Base-by-base conservation (phyloP, 192 early-diverging fungal genomes). In the Coemansia sp. region DNA sequence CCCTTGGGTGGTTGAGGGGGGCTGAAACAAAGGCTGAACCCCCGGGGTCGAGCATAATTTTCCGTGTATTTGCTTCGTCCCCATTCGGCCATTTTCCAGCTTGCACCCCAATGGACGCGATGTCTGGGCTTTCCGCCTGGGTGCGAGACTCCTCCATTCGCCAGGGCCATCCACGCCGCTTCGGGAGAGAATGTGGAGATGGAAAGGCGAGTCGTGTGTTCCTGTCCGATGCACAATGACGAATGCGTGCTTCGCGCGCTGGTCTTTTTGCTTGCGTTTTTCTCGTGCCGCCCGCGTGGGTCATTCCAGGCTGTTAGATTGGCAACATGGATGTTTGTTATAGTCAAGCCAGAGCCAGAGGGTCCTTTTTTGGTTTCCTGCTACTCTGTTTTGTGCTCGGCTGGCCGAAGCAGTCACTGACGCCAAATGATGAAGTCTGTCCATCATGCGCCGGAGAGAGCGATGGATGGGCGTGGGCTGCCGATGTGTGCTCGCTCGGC, bases 21-120 rank as follows among this genome's bases (percentile, higher is more conserved):
- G 73, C 65, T 75, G 64, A 75, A 75, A 75, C 73, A 75, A 69
- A 63, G 45, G 66, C 59, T 70, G 42, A 75, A 70, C 73, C 67
- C 67, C 29, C 73, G 34, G 65, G 46, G 56, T 54, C n/a, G 35
- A 23, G 14, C 33, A 19, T 14, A 10, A 53, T 57, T 57, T 57
- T 52, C 49, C 49, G 22, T 52, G 49, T 52, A 15, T 52, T 52
- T 20, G 22, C 5, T 10, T 20, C 7, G 19, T 48, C 49, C 23
- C 49, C 49, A 25, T 9, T 25, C 49, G 49, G 49, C 49, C 49
- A 52, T 52, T 52, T 25, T 7, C 14, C 22, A 14, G 49, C 20
- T 46, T 4, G 45, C n/a, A 19, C 14, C 19, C 17, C 19, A 19
- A 48, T 19, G 45, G 19, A 48, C 15, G 43, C 11, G 9, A 15